These are phyloP conservation scores for Mycena galopus DNA, from an alignment of 768 basidiomycete species.

Conservation along the genomic window DNA sequence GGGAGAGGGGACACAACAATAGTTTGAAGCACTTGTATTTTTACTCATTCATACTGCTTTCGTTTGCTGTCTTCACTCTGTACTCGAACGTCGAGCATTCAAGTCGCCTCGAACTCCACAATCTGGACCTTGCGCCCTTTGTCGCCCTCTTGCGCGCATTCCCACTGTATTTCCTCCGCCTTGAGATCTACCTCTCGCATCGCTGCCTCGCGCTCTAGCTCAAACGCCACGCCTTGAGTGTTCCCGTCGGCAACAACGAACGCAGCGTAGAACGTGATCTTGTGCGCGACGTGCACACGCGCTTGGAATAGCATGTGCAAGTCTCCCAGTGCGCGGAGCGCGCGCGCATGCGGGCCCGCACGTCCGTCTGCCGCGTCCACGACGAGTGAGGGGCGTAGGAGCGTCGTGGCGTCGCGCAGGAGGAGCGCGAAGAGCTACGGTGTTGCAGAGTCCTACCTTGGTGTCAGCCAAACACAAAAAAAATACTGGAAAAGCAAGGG, in stretches of 20 bases:
- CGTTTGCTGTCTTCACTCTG: too few relatives aligned
- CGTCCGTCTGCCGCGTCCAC: slow-evolving; percentile 40
- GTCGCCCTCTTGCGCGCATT: not conserved
- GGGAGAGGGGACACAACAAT: not conserved
- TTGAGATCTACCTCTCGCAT: not conserved
- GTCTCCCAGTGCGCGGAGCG: slow-evolving; percentile 70
- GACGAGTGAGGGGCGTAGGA: slow-evolving; percentile 66
- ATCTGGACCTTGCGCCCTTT: not conserved
- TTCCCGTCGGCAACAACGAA: not conserved
- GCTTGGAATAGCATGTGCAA: slow-evolving; percentile 56
- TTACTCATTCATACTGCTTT: not conserved
- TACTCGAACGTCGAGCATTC: too few relatives aligned
- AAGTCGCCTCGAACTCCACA: not conserved
- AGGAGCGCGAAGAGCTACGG: slow-evolving; percentile 64
- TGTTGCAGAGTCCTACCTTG: slow-evolving; percentile 31
- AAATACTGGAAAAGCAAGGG: not conserved
- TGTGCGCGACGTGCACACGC: slow-evolving; percentile 61
- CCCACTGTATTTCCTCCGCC: slow-evolving; percentile 13
- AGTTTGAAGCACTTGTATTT: not conserved
- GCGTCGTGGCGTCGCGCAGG: slow-evolving; percentile 64
- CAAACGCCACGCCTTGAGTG: not conserved
- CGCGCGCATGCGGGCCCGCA: slow-evolving; percentile 54
- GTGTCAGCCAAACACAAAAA: slow-evolving; percentile 4
- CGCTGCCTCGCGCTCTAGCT: slow-evolving; percentile 26
- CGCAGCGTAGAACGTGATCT: slow-evolving; percentile 79